Evolutionary conservation across 768 basidiomycete genomes (phyloP), one percentile per base, ranked within the genome.

Genomic region (Phallus indusiatus): DNA sequence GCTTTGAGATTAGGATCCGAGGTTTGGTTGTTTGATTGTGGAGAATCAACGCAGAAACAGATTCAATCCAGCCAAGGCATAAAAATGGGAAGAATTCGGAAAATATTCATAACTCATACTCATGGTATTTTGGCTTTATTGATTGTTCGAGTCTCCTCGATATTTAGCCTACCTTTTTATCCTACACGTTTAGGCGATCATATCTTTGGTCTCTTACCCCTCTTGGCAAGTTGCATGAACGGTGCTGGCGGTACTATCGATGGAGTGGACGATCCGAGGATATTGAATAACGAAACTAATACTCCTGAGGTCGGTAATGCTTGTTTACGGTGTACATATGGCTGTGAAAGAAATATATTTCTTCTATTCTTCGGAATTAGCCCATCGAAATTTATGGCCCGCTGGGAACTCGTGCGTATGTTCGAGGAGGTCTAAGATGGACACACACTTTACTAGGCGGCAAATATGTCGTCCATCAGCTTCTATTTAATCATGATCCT

Each of bases 21-120:
- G 73, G 81, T 88, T 57, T 91, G 89, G 89, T 69, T 91, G 7
- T 90, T 91, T 64, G 89, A 91, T 67, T 91, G 89, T 68, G 89
- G 89, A 20, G 89, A 91, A 70, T 88, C 83, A 14, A 90, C 89
- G 2, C 89, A 90, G 65, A 81, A 86, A 65, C 88, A 83, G 64
- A 64, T 91, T 4, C 87, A 90, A 51, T 69, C 55, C 28, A 52
- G 48, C 33, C 81, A 78, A 68, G 87, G 85, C 61, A 64, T 93
- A n/a, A 87, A 82, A 70, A 86, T 90, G 83, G 85, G 88, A 33
- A 84, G 70, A 66, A 85, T 93, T 52, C 78, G 80, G 60, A 91
- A 90, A 69, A 81, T 94, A 24, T 92, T 93, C 68, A 83, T 94
- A 61, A 93, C 92, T 0, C 92, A 94, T 71, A 87, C 87, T 0